A percentile compares a stretch with the other conserved stretches of the same genome.
Conservation (phyloP, 2,329 filamentous ascomycete species). For the Cladobotryum mycophilum region DNA sequence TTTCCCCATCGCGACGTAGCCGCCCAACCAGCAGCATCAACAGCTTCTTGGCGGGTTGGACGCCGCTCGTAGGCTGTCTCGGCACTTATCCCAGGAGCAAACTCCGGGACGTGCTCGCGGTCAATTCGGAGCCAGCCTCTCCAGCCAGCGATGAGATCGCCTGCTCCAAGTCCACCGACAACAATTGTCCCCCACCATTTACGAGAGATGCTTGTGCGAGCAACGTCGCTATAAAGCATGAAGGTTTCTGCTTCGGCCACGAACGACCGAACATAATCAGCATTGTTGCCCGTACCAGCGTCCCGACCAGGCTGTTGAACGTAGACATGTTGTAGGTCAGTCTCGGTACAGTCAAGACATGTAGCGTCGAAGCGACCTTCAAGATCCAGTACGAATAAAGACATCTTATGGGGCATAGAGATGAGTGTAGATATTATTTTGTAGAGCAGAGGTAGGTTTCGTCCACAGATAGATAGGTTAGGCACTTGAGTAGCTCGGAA, state of each 20-base stretch:
- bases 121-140: conserved; percentile 50
- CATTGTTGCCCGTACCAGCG: conserved; percentile 9
- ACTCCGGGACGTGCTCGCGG: conserved; percentile 34
- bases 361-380: conserved; percentile 50
- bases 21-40: conserved; percentile 40
- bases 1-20: conserved; percentile 44
- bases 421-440: conserved; percentile 47
- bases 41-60: conserved; percentile 31
- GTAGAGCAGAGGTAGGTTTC: conserved; percentile 50
- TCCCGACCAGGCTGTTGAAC: conserved; percentile 36
- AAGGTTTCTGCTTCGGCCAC: conserved; percentile 37
- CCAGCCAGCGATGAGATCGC: conserved; percentile 28
- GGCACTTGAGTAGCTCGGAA: conserved; percentile 42
- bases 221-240: conserved; percentile 42
- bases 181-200: conserved; percentile 56
- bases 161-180: conserved; percentile 35
- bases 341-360: conserved; percentile 31
- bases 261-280: conserved; percentile 26
- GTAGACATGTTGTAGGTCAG: conserved; percentile 45
- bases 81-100: conserved; percentile 32
- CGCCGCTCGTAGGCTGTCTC: conserved; percentile 41
- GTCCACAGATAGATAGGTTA: conserved; percentile 45
- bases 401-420: conserved; percentile 39
- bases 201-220: conserved; percentile 37
- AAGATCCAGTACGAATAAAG: conserved; percentile 49